A percentile compares a stretch with the other conserved stretches of the same genome.
These are phyloP conservation scores for Barbatosphaeria neglecta DNA, from an alignment of 495 filamentous ascomycete species.

Conservation along the genomic window DNA sequence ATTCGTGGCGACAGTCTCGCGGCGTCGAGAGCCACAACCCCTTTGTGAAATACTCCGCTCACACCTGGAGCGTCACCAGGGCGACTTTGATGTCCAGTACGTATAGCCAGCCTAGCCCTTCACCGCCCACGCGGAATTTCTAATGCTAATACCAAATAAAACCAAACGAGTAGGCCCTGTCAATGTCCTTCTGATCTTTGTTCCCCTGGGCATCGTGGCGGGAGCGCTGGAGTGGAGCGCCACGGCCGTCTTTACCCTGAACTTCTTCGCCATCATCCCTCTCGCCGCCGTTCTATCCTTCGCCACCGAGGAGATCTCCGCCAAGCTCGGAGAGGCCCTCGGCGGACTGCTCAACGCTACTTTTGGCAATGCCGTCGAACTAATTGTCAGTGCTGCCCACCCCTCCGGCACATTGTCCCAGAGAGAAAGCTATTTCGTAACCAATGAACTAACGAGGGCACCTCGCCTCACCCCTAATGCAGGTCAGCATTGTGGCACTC, in stretches of 20 bases:
- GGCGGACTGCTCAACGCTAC: constrained; percentile 92
- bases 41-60: not conserved
- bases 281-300: constrained; percentile 87
- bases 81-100: not conserved
- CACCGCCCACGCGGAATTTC: not conserved
- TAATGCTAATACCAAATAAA: not conserved
- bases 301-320: constrained; percentile 85
- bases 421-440: too few relatives aligned
- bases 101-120: not conserved
- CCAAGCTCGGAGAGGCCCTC: constrained; percentile 74
- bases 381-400: constrained; percentile 55
- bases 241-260: constrained; percentile 69
- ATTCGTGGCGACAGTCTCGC: not conserved
- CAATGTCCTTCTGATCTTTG: constrained; percentile 79
- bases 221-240: constrained; percentile 63
- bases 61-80: not conserved
- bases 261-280: constrained; percentile 93
- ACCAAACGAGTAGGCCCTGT: constrained; percentile 53
- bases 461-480: constrained; percentile 9
- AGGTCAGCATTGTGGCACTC: constrained; percentile 92
- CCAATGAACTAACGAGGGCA: too few relatives aligned
- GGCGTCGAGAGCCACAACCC: not conserved
- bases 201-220: constrained; percentile 77
- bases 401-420: too few relatives aligned
- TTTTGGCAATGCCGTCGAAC: constrained; percentile 95